A percentile compares a stretch with the other conserved stretches of the same genome.
Evolutionary conservation across 164 flowering plant genomes (phyloP).

Genomic region (Piper longum): DNA sequence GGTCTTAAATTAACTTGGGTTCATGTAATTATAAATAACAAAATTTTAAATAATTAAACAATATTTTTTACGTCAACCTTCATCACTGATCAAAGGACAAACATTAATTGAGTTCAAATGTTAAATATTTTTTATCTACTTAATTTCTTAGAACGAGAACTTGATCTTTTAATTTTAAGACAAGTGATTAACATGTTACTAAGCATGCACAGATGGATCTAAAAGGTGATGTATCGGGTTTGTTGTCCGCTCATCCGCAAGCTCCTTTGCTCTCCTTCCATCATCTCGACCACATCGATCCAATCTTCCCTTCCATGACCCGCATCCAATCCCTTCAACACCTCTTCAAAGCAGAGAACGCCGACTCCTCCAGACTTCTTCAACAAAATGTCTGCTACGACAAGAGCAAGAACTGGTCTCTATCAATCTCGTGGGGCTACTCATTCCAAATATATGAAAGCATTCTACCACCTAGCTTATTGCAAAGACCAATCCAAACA

Average conservation of each 20-base stretch:
- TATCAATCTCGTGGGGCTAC: constrained; percentile 75
- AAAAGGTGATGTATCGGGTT: constrained; percentile 36
- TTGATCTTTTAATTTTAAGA: too few relatives aligned
- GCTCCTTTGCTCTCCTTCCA: constrained; percentile 76
- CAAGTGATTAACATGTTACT: background rate
- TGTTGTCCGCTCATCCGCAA: constrained; percentile 74
- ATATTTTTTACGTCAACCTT: too few relatives aligned
- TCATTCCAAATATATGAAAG: constrained; percentile 42
- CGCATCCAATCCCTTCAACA: constrained; percentile 28
- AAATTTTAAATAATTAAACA: too few relatives aligned
- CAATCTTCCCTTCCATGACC: constrained; percentile 50
- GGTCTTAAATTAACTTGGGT: too few relatives aligned
- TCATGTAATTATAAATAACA: too few relatives aligned
- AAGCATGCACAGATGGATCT: constrained; percentile 30
- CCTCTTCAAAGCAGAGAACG: constrained; percentile 33
- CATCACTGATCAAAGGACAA: too few relatives aligned
- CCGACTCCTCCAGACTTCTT: constrained; percentile 31
- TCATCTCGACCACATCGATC: constrained; percentile 64
- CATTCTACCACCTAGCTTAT: constrained; percentile 25
- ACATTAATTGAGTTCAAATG: too few relatives aligned
- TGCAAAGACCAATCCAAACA: constrained; percentile 42
- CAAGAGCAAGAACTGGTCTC: constrained; percentile 41
- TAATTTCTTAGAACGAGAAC: too few relatives aligned
- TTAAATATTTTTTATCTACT: too few relatives aligned
- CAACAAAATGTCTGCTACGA: constrained; percentile 64